Conservation (phyloP, 2,329 filamentous ascomycete genomes). For the Botrytis paeoniae region DNA sequence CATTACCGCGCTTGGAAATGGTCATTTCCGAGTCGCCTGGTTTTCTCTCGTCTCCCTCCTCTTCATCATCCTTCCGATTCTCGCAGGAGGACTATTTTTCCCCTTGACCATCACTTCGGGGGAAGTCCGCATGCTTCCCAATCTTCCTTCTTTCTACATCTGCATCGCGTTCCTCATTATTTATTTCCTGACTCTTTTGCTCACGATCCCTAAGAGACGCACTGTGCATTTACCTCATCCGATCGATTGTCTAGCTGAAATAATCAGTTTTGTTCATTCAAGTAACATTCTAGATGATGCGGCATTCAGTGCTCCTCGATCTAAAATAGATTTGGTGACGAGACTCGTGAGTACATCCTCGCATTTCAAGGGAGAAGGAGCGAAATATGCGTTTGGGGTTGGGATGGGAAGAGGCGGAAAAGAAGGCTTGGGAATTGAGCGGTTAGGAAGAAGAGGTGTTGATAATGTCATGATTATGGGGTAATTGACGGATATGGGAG, state of each 20-base stretch:
- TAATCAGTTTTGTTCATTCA: constrained; percentile 73
- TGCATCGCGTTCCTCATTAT: constrained; percentile 70
- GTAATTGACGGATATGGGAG: not conserved
- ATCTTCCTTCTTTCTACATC: constrained; percentile 69
- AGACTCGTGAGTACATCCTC: constrained; percentile 49
- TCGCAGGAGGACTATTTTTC: constrained; percentile 71
- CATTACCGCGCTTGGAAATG: constrained; percentile 52
- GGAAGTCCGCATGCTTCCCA: constrained; percentile 65
- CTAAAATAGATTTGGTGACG: constrained; percentile 65
- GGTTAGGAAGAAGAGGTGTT: constrained; percentile 29
- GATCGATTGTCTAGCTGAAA: constrained; percentile 69
- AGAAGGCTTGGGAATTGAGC: constrained; percentile 35
- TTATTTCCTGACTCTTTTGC: constrained; percentile 61
- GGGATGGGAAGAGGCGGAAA: constrained; percentile 30
- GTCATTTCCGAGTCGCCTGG: constrained; percentile 63
- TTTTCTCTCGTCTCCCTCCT: constrained; percentile 58
- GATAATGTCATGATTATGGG: constrained; percentile 13
- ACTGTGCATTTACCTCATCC: constrained; percentile 69
- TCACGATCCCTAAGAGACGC: constrained; percentile 60
- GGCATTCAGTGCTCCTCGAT: constrained; percentile 66
- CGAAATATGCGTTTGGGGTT: constrained; percentile 34
- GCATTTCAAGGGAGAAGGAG: constrained; percentile 15
- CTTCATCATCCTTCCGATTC: constrained; percentile 61
- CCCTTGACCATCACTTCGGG: constrained; percentile 57
- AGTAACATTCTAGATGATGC: constrained; percentile 69